These are phyloP conservation scores for Populus hybrid DNA, from an alignment of 441 rosid genomes.

Conservation along the genomic window DNA sequence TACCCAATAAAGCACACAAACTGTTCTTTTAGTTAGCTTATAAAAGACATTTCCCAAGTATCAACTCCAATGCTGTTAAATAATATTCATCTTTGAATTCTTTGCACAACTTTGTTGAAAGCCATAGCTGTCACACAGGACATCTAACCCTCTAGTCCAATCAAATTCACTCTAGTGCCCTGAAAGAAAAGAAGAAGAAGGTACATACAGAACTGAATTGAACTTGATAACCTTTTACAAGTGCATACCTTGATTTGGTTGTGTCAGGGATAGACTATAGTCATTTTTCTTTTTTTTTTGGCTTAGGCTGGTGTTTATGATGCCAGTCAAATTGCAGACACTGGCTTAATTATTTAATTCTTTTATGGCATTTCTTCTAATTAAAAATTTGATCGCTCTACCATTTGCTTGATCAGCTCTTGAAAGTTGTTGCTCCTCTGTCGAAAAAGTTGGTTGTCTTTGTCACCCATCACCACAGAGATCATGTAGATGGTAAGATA, in stretches of 20 bases:
- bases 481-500: slow-evolving; percentile 75
- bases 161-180: background rate
- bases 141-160: background rate
- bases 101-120: background rate
- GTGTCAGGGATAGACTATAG: background rate
- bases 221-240: background rate
- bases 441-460: slow-evolving; percentile 73
- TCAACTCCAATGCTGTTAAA: background rate
- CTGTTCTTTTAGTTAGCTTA: background rate
- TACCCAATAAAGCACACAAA: background rate
- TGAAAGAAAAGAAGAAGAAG: background rate
- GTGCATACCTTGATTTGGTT: background rate
- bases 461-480: slow-evolving; percentile 83
- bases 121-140: background rate
- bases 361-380: background rate
- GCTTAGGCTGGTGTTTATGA: background rate
- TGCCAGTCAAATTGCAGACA: background rate
- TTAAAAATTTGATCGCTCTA: slow-evolving; percentile 15
- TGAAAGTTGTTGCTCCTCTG: slow-evolving; percentile 59
- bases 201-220: background rate
- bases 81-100: background rate
- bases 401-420: slow-evolving; percentile 51
- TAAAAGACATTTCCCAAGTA: background rate
- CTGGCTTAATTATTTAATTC: background rate
- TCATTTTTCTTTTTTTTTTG: background rate